phyloP scores from a whole-genome alignment of 495 filamentous ascomycete species.

The Astrothelium macrocarpum region DNA sequence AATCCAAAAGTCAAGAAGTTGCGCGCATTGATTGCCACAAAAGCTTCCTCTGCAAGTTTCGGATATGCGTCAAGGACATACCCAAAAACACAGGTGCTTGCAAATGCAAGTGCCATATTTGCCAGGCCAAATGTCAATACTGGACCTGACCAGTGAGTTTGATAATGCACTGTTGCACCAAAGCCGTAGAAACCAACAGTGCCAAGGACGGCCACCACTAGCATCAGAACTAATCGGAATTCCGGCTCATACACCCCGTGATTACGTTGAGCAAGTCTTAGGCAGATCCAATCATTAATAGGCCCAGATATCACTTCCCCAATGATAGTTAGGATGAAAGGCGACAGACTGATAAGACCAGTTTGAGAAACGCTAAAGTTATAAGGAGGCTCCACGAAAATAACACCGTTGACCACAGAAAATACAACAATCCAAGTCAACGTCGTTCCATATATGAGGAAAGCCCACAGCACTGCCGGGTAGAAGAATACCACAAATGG shows the following conservation, averaged over 20 bases:
- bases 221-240: conserved; percentile 43
- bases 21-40: conserved; percentile 47
- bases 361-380: conserved; percentile 42
- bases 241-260: conserved; percentile 47
- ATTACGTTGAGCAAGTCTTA: conserved; percentile 40
- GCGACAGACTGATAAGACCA: conserved; percentile 42
- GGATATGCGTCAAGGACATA: conserved; percentile 47
- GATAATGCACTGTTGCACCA: conserved; percentile 47
- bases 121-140: conserved; percentile 45
- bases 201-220: conserved; percentile 37
- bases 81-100: conserved; percentile 43
- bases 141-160: conserved; percentile 46
- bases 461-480: conserved; percentile 45
- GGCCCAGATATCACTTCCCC: conserved; percentile 42
- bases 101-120: conserved; percentile 45
- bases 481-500: conserved; percentile 45
- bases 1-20: conserved; percentile 45
- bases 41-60: conserved; percentile 43
- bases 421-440: conserved; percentile 47
- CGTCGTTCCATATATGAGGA: conserved; percentile 43
- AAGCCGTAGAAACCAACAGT: conserved; percentile 49
- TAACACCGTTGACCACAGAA: conserved; percentile 41
- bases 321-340: conserved; percentile 42
- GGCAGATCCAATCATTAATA: conserved; percentile 42
- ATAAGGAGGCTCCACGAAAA: conserved; percentile 44